A percentile compares a stretch with the other conserved stretches of the same genome.
phyloP scores from a whole-genome alignment of 257 asterid genomes.

The Catharanthus roseus region DNA sequence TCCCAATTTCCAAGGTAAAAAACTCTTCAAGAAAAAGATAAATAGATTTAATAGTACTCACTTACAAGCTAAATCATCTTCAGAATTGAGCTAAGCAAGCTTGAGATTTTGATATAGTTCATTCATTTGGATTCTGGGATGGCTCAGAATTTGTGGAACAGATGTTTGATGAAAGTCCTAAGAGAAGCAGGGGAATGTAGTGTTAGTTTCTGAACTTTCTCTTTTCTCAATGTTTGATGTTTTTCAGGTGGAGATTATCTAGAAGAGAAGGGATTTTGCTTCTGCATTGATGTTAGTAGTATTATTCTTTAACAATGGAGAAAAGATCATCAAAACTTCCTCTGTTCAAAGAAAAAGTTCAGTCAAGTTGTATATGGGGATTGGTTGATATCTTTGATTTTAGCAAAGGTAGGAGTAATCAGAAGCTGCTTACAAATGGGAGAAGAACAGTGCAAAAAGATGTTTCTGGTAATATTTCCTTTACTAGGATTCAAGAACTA shows the following conservation, averaged over 20 bases:
- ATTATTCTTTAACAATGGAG: slow-evolving; percentile 30
- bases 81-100: background rate
- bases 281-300: slow-evolving; percentile 12
- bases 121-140: background rate
- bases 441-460: slow-evolving; percentile 27
- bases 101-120: background rate
- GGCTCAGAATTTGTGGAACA: background rate
- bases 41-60: background rate
- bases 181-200: background rate
- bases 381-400: slow-evolving; percentile 45
- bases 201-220: background rate
- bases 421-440: slow-evolving; percentile 39
- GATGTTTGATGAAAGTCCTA: slow-evolving; percentile 4
- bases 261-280: background rate
- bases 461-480: slow-evolving; percentile 27
- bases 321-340: slow-evolving; percentile 37
- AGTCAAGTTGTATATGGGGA: slow-evolving; percentile 50
- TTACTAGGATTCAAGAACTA: background rate
- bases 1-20: background rate
- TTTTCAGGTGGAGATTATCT: slow-evolving; percentile 6
- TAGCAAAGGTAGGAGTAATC: slow-evolving; percentile 28
- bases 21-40: slow-evolving; percentile 19
- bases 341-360: slow-evolving; percentile 28
- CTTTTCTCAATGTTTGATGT: slow-evolving; percentile 8
- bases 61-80: slow-evolving; percentile 9